A percentile compares a stretch with the other conserved stretches of the same genome.
Evolutionary conservation across 2,329 filamentous ascomycete species (phyloP).

Genomic region (Waltergamsia citrina): DNA sequence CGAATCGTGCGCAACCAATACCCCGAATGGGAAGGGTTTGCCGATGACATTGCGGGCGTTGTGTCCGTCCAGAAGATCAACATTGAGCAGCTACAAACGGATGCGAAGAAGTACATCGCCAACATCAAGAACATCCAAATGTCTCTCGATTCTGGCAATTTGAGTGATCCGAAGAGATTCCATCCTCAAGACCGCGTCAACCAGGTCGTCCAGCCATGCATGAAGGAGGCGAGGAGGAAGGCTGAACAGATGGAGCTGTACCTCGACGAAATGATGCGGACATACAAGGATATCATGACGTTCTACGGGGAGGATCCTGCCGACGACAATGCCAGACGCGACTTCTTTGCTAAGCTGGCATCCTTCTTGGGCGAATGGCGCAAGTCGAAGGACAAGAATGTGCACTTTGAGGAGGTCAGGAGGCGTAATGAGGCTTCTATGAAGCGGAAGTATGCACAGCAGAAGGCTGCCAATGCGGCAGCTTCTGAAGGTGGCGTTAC

Average conservation of each 20-base stretch:
- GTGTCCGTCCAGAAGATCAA: constrained; percentile 81
- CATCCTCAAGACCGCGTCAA: constrained; percentile 93
- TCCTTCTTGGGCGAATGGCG: constrained; percentile 90
- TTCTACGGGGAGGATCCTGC: constrained; percentile 92
- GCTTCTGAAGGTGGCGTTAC: constrained; percentile 38
- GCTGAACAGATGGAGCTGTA: constrained; percentile 93
- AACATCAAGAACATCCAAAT: constrained; percentile 91
- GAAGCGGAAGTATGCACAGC: constrained; percentile 76
- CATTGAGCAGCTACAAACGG: constrained; percentile 79
- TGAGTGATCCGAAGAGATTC: constrained; percentile 95
- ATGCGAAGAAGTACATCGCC: constrained; percentile 87
- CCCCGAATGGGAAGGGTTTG: constrained; percentile 86
- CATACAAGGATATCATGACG: constrained; percentile 89
- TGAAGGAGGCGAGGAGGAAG: constrained; percentile 95
- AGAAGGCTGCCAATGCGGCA: constrained; percentile 48
- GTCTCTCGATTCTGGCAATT: constrained; percentile 84
- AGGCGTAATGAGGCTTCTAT: constrained; percentile 84
- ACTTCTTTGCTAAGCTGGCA: constrained; percentile 93
- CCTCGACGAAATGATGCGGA: constrained; percentile 82
- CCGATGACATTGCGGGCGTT: constrained; percentile 74
- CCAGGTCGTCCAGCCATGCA: constrained; percentile 80
- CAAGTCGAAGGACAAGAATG: constrained; percentile 91
- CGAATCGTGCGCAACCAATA: constrained; percentile 95
- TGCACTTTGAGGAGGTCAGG: constrained; percentile 69
- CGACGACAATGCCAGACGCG: constrained; percentile 86